Evolutionary conservation across 495 filamentous ascomycete genomes (phyloP).

Genomic region (Halenospora varia): DNA sequence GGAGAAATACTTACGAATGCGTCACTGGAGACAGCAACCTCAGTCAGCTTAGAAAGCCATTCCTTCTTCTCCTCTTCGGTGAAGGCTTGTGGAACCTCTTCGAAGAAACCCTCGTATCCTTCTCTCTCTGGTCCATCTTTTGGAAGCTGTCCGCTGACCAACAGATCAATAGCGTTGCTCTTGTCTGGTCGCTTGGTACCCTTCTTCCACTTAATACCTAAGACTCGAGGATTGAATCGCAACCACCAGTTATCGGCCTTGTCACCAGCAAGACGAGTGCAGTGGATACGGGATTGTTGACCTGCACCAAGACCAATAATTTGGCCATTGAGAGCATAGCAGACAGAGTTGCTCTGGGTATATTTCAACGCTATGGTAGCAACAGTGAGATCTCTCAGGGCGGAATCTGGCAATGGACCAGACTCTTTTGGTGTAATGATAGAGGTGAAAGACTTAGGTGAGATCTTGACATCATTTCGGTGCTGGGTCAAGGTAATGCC

Average conservation of each 20-base stretch:
- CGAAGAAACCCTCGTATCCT: constrained; percentile 84
- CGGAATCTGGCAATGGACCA: constrained; percentile 66
- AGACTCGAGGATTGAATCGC: constrained; percentile 84
- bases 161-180: constrained; percentile 94
- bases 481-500: constrained; percentile 82
- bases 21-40: constrained; percentile 86
- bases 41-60: constrained; percentile 75
- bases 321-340: constrained; percentile 94
- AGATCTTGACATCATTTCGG: constrained; percentile 87
- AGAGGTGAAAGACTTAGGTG: constrained; percentile 75
- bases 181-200: constrained; percentile 95
- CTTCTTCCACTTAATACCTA: constrained; percentile 92
- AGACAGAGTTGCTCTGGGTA: constrained; percentile 97
- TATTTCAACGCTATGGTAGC: constrained; percentile 97
- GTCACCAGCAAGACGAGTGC: constrained; percentile 95
- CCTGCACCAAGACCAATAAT: constrained; percentile 92
- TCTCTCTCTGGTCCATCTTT: constrained; percentile 75
- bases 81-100: constrained; percentile 82
- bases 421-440: constrained; percentile 82
- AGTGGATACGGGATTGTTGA: constrained; percentile 97
- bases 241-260: constrained; percentile 99
- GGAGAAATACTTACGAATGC: constrained; percentile 72
- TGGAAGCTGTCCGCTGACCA: constrained; percentile 85
- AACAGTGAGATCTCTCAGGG: constrained; percentile 85
- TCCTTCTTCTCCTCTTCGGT: constrained; percentile 76